A percentile compares a stretch with the other conserved stretches of the same genome.
These are phyloP conservation scores for Mortierella sp. DNA, from an alignment of 371 early-diverging fungal genomes.

Conservation along the genomic window DNA sequence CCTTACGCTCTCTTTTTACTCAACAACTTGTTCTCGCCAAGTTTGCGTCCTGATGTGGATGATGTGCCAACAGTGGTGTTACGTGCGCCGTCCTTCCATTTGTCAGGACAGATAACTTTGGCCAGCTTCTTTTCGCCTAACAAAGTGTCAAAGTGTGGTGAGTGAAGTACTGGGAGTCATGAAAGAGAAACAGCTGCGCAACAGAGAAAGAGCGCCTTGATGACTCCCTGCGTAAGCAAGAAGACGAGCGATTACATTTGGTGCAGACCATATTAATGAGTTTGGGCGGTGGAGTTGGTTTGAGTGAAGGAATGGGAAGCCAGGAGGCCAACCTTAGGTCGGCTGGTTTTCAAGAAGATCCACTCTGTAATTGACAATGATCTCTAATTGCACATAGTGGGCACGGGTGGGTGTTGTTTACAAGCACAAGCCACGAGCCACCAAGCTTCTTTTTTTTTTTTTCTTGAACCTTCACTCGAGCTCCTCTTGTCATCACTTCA, in stretches of 20 bases:
- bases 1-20: constrained; percentile 52
- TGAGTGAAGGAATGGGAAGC: not conserved
- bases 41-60: constrained; percentile 33
- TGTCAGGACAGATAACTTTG: constrained; percentile 49
- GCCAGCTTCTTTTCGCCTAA: constrained; percentile 54
- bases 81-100: constrained; percentile 52
- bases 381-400: constrained; percentile 10
- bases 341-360: too few species aligned
- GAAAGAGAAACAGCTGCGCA: not conserved
- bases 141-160: too few species aligned
- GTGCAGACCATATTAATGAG: constrained; percentile 37
- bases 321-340: too few species aligned
- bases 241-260: too few species aligned
- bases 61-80: constrained; percentile 49
- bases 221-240: too few species aligned
- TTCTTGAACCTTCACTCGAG: too few species aligned
- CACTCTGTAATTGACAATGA: constrained; percentile 14
- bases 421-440: constrained; percentile 17
- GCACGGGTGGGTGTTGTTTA: constrained; percentile 1
- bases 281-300: not conserved
- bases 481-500: too few species aligned
- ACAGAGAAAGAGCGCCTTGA: too few species aligned
- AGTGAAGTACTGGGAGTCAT: not conserved
- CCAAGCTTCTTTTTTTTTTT: constrained; percentile 29
- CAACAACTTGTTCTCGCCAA: constrained; percentile 51